These are phyloP conservation scores for Magnaporthiopsis incrustans DNA, from an alignment of 2,329 filamentous ascomycete species.

Conservation along the genomic window DNA sequence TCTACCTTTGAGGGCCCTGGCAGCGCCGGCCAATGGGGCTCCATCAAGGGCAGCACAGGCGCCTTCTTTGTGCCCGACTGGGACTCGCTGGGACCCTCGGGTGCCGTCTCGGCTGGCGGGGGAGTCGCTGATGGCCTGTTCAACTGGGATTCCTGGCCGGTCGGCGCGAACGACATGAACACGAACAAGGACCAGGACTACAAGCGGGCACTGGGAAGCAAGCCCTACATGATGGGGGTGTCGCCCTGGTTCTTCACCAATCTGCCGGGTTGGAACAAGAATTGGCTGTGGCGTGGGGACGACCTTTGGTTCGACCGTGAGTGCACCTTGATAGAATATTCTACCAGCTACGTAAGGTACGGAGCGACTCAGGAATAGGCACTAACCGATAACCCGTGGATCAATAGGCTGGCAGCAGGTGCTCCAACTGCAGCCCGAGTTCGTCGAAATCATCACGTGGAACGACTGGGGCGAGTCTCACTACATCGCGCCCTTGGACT, in stretches of 20 bases:
- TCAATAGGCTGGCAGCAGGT: constrained; percentile 46
- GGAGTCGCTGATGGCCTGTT: constrained; percentile 5
- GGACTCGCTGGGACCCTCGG: constrained; percentile 25
- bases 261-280: constrained; percentile 37
- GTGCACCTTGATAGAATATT: constrained; percentile 29
- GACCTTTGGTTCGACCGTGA: constrained; percentile 46
- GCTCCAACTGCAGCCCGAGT: constrained; percentile 34
- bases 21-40: not conserved
- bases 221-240: constrained; percentile 17
- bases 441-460: constrained; percentile 39
- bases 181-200: constrained; percentile 24
- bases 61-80: constrained; percentile 7
- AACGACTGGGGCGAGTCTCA: constrained; percentile 48
- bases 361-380: constrained; percentile 18
- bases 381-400: constrained; percentile 24
- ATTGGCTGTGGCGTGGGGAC: constrained; percentile 52
- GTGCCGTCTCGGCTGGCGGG: constrained; percentile 30
- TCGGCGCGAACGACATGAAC: constrained; percentile 3
- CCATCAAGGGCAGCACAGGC: constrained; percentile 1
- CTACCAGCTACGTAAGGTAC: constrained; percentile 30
- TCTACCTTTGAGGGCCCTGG: constrained; percentile 4
- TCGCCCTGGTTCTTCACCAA: constrained; percentile 40
- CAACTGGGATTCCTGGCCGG: constrained; percentile 7
- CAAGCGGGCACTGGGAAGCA: constrained; percentile 23
- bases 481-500: constrained; percentile 39